Evolutionary conservation across 202 grass and related monocot genomes (phyloP).

Genomic region (Schoenoplectus triqueter): DNA sequence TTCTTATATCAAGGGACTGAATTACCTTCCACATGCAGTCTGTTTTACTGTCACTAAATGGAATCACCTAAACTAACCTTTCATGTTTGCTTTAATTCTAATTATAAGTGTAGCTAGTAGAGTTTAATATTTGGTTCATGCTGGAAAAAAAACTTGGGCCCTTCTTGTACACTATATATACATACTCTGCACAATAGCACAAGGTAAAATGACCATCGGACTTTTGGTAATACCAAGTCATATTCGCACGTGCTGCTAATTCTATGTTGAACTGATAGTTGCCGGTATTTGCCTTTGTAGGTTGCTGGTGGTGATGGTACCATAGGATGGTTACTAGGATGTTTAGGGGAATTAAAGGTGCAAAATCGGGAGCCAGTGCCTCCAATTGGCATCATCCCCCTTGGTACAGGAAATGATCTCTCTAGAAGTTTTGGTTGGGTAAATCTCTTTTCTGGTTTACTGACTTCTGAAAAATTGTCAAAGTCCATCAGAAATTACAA

Average conservation of each 20-base stretch:
- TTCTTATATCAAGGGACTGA: not conserved
- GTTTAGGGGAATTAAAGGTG: slow-evolving; percentile 76
- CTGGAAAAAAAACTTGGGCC: not conserved
- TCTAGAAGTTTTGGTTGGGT: slow-evolving; percentile 97
- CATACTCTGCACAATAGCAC: not conserved
- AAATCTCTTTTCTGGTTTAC: slow-evolving; percentile 44
- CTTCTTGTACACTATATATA: not conserved
- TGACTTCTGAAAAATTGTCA: not conserved
- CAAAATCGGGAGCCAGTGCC: slow-evolving; percentile 80
- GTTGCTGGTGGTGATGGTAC: slow-evolving; percentile 95
- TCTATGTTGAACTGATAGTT: not conserved
- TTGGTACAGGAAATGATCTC: slow-evolving; percentile 98
- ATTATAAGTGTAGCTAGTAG: not conserved
- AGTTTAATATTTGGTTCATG: not conserved
- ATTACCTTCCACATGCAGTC: not conserved
- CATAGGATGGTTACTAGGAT: slow-evolving; percentile 87
- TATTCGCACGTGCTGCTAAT: slow-evolving; percentile 33
- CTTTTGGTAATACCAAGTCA: not conserved
- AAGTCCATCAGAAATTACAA: not conserved
- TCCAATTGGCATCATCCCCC: slow-evolving; percentile 85
- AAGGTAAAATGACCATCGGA: not conserved
- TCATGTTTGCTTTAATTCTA: not conserved
- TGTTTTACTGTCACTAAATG: not conserved
- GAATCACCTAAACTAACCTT: not conserved
- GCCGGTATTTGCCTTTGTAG: slow-evolving; percentile 41